A percentile compares a stretch with the other conserved stretches of the same genome.
Conservation (phyloP, 148 eudicot species). For the Vaccinium darrowii region DNA sequence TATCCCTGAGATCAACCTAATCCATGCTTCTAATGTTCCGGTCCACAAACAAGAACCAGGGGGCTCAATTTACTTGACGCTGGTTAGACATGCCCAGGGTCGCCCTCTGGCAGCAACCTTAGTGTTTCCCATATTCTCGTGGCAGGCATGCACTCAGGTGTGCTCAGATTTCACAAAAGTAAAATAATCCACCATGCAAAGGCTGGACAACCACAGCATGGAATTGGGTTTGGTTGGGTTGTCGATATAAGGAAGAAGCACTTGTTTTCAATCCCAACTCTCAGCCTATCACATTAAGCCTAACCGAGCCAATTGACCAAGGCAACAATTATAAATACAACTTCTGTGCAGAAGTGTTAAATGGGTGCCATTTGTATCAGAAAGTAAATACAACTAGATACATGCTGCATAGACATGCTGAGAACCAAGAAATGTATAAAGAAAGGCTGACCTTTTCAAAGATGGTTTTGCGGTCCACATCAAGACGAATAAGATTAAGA, state of each 20-base stretch:
- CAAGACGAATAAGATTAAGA: conserved; percentile 82
- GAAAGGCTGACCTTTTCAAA: conserved; percentile 68
- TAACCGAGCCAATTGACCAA: neutral
- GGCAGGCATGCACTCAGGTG: neutral
- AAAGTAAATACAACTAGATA: neutral
- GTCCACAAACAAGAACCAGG: neutral
- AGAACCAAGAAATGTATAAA: conserved; percentile 5
- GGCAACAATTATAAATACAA: neutral
- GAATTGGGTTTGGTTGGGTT: neutral
- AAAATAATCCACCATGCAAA: neutral
- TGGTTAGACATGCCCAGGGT: neutral
- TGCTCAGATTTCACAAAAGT: neutral
- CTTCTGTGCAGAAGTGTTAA: neutral
- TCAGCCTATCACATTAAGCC: neutral
- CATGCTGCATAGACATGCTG: neutral
- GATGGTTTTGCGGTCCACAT: conserved; percentile 59
- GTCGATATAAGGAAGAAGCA: conserved; percentile 5
- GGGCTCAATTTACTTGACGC: neutral
- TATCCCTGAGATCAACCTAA: too few relatives aligned
- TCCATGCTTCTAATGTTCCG: too few relatives aligned
- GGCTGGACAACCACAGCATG: neutral
- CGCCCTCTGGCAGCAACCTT: neutral
- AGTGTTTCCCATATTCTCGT: neutral
- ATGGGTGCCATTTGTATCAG: conserved; percentile 7
- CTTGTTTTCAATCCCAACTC: neutral